Evolutionary conservation across 805 yeast species (phyloP), one percentile per base, ranked within the genome.

Genomic region (Kodamaea leandrae): DNA sequence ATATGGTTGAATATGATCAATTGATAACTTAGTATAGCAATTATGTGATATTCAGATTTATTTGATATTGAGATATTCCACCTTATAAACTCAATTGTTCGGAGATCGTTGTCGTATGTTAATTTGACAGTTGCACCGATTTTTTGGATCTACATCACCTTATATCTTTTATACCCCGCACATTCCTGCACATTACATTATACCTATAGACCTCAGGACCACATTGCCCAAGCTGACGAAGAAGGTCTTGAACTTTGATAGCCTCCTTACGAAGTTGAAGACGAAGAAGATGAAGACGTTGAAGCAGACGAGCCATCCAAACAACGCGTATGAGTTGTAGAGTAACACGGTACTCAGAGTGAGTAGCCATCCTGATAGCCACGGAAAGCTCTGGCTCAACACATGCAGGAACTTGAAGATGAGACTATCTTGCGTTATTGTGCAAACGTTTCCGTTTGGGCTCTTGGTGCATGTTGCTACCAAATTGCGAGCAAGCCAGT

Each of bases 271-370:
- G 4, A 40, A 4, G 37, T 32, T 41, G 42, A 37, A 24, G 6
- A 20, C 13, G n/a, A 39, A 39, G 32, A 43, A 42, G 14, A 43
- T 23, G 21, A 15, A 29, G 25, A 45, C 42, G 14, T 45, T 39
- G 24, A 45, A n/a, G 6, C 44, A 34, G 6, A 42, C 23, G 12
- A 45, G n/a, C 35, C 39, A 32, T 10, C 44, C 46, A 10, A 30
- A 20, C 4, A 40, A 21, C 6, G 35, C 41, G 16, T 37, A 45
- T 3, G 32, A 4, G 3, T 30, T 13, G 40, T 32, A 45, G 9
- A 43, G 16, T 9, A 27, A 15, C 28, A 46, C 29, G 14, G 44
- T 39, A 17, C 32, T 12, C 21, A 27, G 19, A 14, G 43, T 46
- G 16, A 46, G 42, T 9, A 9, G 7, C 39, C 42, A 34, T n/a